Evolutionary conservation across 2,329 filamentous ascomycete species (phyloP), one percentile per base, ranked within the genome.

Genomic region (Neobulgaria alba): DNA sequence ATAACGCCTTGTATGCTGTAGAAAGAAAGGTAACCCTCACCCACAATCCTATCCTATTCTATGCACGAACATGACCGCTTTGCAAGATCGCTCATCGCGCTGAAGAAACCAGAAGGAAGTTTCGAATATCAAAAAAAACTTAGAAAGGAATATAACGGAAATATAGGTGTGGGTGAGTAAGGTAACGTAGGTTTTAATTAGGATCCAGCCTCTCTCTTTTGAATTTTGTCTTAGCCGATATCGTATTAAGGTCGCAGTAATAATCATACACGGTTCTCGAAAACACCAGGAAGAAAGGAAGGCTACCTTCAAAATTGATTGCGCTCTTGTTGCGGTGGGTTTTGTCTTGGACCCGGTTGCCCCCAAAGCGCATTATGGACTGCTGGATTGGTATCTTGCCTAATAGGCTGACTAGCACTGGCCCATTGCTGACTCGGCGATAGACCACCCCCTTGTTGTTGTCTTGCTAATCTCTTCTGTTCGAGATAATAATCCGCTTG

Each of bases 301-400:
- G 30, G 10, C 30, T n/a, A 7, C 5, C 3, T 33, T 17, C 16
- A 33, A 16, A 33, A 33, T 15, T 33, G 14, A 15, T 33, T 33
- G 8, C 18, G 30, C 7, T 19, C 19, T 19, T 35, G 33, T 10
- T 35, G 15, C 20, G 15, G 17, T 17, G 33, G 19, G 12, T n/a
- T 20, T 12, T 15, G 33, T 18, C n/a, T 3, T 35, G 33, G 23
- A 7, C 23, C 12, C 23, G 23, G 20, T 18, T n/a, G n/a, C n/a
- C 45, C 47, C 49, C 49, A 51, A 10, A 51, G 42, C 19, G 49
- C 46, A 21, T 46, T 46, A 39, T 51, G 46, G 18, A 49, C 36
- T 26, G 42, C 37, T 10, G 43, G 46, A 29, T 12, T 12, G n/a
- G 38, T 15, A 19, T 38, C 29, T 9, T 33, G 34, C 15, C 16